Conservation (phyloP, 768 basidiomycete genomes). For the Boletus tomentosulus region DNA sequence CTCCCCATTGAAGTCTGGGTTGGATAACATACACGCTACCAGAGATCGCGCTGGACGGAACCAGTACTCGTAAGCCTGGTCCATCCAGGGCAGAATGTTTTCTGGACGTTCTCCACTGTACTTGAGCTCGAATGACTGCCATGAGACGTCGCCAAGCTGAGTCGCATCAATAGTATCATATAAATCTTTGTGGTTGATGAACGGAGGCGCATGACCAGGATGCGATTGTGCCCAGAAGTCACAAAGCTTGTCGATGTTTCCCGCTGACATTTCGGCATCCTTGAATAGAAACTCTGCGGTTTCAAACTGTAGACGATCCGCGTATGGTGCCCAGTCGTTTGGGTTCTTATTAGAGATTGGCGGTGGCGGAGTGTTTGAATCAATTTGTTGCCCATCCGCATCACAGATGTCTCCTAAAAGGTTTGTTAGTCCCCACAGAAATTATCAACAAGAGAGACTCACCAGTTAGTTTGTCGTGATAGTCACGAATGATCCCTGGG, state of each 20-base stretch:
- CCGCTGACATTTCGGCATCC: background rate
- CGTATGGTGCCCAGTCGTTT: background rate
- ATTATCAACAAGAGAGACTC: no score
- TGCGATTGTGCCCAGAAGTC: background rate
- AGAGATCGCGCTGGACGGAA: constrained; percentile 7
- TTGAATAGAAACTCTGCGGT: constrained; percentile 1
- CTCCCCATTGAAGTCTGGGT: background rate
- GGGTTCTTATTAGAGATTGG: background rate
- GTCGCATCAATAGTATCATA: background rate
- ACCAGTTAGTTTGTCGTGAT: constrained; percentile 1
- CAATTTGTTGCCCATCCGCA: background rate
- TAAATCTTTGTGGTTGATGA: background rate
- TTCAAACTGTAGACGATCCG: background rate
- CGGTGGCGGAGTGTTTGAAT: background rate
- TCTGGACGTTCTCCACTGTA: background rate
- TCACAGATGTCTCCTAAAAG: background rate
- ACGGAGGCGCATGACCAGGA: background rate
- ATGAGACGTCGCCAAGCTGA: background rate
- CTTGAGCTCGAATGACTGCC: background rate
- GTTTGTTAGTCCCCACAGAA: no score
- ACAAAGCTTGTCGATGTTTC: background rate
- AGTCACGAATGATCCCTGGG: background rate
- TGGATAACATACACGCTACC: constrained; percentile 7
- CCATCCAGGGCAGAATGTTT: no score
- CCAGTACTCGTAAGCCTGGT: background rate